Evolutionary conservation across 2,329 filamentous ascomycete species (phyloP).

Genomic region (Aspergillus uvarum): DNA sequence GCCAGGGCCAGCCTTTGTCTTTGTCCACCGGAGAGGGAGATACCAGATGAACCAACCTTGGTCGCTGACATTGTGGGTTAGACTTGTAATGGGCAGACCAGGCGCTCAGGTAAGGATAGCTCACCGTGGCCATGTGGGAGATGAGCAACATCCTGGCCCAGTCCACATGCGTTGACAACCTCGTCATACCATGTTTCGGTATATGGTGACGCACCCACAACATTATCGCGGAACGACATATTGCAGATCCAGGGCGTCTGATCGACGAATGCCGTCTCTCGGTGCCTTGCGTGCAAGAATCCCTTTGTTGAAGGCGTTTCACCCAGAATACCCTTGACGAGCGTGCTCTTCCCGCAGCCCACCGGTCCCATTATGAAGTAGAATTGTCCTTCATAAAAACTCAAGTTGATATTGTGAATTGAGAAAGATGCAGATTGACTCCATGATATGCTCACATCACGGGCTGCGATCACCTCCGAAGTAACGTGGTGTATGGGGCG

Average conservation of each 20-base stretch:
- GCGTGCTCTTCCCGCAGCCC: constrained; percentile 45
- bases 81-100: too few relatives aligned
- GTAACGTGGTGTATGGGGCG: too few relatives aligned
- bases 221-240: constrained; percentile 72
- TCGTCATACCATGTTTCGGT: not conserved
- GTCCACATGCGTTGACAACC: not conserved
- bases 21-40: not conserved
- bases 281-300: not conserved
- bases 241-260: constrained; percentile 83
- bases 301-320: constrained; percentile 76
- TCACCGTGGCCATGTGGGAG: not conserved
- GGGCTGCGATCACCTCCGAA: too few relatives aligned
- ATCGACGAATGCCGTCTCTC: constrained; percentile 33
- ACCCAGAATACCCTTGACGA: constrained; percentile 81
- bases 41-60: not conserved
- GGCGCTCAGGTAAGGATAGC: too few relatives aligned
- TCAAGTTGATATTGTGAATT: not conserved
- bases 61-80: not conserved
- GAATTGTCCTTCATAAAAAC: not conserved
- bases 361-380: constrained; percentile 43
- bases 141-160: not conserved
- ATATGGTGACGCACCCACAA: constrained; percentile 39
- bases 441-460: too few relatives aligned
- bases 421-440: too few relatives aligned
- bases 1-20: not conserved